Conservation (phyloP, 2,329 filamentous ascomycete genomes). For the Cercospora sojina region DNA sequence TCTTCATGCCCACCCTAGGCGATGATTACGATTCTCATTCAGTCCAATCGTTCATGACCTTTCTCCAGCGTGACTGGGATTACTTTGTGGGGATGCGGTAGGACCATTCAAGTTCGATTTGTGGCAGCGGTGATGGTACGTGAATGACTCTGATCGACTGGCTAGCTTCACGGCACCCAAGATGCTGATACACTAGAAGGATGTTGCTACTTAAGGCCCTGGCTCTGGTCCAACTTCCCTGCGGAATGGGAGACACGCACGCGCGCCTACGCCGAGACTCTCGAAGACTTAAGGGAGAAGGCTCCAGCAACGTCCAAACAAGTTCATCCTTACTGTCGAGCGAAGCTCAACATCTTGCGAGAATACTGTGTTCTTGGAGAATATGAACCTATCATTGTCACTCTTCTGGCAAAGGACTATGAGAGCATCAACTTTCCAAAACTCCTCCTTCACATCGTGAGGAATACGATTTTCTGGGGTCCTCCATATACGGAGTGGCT, state of each 20-base stretch:
- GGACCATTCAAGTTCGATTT: neutral
- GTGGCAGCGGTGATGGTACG: neutral
- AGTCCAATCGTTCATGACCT: neutral
- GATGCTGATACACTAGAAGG: neutral
- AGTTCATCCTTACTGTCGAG: neutral
- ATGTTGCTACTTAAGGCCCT: neutral
- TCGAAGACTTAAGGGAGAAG: constrained; percentile 19
- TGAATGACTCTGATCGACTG: neutral
- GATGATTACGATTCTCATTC: neutral
- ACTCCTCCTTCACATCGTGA: neutral
- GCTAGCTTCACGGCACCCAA: neutral
- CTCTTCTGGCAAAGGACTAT: constrained; percentile 5
- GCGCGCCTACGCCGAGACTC: neutral
- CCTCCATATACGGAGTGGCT: neutral
- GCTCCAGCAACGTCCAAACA: constrained; percentile 7
- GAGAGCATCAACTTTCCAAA: neutral
- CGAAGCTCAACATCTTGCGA: neutral
- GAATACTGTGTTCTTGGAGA: neutral
- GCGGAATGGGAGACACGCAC: constrained; percentile 5
- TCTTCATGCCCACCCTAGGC: neutral
- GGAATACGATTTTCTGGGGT: neutral
- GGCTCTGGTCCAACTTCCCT: constrained; percentile 6
- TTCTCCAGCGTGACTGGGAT: neutral
- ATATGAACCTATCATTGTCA: neutral
- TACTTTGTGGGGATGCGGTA: neutral